phyloP scores from a whole-genome alignment of 1,284 basidiomycete genomes.

The Fistulina hepatica region DNA sequence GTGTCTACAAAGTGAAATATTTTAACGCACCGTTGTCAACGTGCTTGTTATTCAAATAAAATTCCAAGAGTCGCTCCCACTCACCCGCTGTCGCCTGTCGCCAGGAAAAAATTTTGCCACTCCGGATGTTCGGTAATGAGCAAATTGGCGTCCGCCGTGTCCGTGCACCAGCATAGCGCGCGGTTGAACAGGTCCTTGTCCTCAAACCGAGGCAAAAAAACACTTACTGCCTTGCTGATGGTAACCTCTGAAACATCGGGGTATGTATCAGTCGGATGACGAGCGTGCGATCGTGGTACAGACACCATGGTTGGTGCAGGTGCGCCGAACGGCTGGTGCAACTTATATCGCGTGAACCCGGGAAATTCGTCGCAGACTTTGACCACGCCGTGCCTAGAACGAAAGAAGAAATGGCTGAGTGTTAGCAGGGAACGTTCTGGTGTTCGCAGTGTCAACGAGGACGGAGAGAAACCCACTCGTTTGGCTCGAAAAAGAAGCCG shows the following conservation, averaged over 20 bases:
- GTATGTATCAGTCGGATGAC: slow-evolving; percentile 11
- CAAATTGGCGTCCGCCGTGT: slow-evolving; percentile 10
- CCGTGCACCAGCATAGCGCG: slow-evolving; percentile 10
- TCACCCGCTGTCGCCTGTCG: slow-evolving; percentile 9
- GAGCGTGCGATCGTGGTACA: slow-evolving; percentile 11
- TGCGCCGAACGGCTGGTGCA: slow-evolving; percentile 7
- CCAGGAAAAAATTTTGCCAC: slow-evolving; percentile 6
- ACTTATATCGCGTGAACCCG: slow-evolving; percentile 9
- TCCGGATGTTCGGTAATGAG: slow-evolving; percentile 8
- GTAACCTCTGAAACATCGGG: slow-evolving; percentile 7
- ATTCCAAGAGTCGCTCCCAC: slow-evolving; percentile 1
- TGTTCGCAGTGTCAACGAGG: no score
- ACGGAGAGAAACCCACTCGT: slow-evolving; percentile 4
- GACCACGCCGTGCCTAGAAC: slow-evolving; percentile 3
- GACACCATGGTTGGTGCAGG: slow-evolving; percentile 5
- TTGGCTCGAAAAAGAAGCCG: slow-evolving; percentile 11
- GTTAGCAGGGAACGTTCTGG: no score
- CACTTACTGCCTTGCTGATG: slow-evolving; percentile 7
- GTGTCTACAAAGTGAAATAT: slow-evolving; percentile 1
- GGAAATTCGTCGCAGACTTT: slow-evolving; percentile 13
- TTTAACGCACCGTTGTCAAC: neutral
- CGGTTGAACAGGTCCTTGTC: slow-evolving; percentile 9
- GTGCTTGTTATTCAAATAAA: no score
- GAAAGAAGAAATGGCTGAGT: neutral
- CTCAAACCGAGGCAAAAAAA: slow-evolving; percentile 7